Evolutionary conservation across 208 protist genomes (phyloP), one percentile per base, ranked within the genome.

Genomic region (Crithidia brevicula): DNA sequence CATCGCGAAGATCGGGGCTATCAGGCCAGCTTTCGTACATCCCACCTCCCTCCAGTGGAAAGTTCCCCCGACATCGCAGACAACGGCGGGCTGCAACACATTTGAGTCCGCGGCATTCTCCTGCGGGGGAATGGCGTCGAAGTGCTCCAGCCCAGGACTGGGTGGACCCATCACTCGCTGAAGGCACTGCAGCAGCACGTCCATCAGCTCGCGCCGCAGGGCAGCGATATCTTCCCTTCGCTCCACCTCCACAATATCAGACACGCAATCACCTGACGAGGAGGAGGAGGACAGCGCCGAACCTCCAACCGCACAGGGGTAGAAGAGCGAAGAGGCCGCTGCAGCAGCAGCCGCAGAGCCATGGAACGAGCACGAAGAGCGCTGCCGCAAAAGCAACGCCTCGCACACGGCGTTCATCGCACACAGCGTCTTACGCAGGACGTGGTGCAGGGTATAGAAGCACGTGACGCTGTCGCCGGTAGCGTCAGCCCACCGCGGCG

Each of bases 341-440:
- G 42, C 45, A 7, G 47, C n/a, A 3, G 38, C n/a, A n/a, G n/a
- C n/a, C n/a, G n/a, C n/a, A n/a, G n/a, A n/a, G n/a, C n/a, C n/a
- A n/a, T n/a, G n/a, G n/a, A n/a, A n/a, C n/a, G n/a, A n/a, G n/a
- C n/a, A n/a, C n/a, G n/a, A n/a, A n/a, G n/a, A n/a, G n/a, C n/a
- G n/a, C n/a, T n/a, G 7, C 28, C 47, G 27, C 1, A 13, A 7
- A 13, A 47, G 54, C 38, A 70, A 18, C 52, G 43, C 60, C 20
- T 59, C 51, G 22, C 27, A 28, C 18, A 74, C 18, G 23, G 70
- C 72, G 25, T 74, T 45, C 5, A 79, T 58, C 9, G 66, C 34
- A 42, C 72, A 69, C 27, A 79, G 61, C 10, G 28, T 74, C 49
- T 79, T 79, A 20, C 60, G 73, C 42, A 79, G 57, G 1, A 67